Percentiles rank a stretch among this genome's conserved stretches.
Evolutionary conservation across 306 rosid genomes (phyloP).

Genomic region (Vigna trinervia): DNA sequence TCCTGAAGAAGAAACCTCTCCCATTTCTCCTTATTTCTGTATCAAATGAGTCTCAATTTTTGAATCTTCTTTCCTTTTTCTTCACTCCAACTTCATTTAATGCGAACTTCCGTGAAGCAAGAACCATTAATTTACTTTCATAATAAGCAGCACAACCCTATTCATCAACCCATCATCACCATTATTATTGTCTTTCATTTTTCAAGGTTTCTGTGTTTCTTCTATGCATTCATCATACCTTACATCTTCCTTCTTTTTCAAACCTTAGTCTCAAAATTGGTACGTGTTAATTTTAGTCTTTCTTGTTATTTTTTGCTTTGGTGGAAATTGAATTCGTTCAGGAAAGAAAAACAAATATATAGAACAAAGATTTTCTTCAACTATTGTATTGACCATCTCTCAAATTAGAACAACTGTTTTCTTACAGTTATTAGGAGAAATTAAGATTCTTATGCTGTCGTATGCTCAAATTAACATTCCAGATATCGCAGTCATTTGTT

Average conservation of each 20-base stretch:
- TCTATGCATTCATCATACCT: background rate
- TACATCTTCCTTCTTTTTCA: background rate
- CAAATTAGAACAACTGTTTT: background rate
- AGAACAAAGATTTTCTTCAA: constrained; percentile 8
- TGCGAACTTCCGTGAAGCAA: constrained; percentile 54
- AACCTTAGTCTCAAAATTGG: constrained; percentile 13
- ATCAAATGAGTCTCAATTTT: constrained; percentile 41
- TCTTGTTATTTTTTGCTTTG: background rate
- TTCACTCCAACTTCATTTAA: constrained; percentile 60
- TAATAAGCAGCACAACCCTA: constrained; percentile 24
- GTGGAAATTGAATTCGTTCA: constrained; percentile 4
- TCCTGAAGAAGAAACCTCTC: constrained; percentile 52
- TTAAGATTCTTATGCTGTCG: background rate
- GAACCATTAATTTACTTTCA: constrained; percentile 30
- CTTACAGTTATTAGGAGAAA: background rate
- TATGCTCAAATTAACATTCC: background rate
- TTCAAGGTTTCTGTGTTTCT: constrained; percentile 40
- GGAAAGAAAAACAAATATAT: background rate
- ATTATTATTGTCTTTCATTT: constrained; percentile 29
- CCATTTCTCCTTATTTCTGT: constrained; percentile 38
- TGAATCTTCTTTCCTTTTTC: constrained; percentile 56
- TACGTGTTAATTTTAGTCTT: constrained; percentile 3
- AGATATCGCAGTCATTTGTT: background rate
- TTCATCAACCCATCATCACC: constrained; percentile 38
- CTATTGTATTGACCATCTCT: background rate